Base-by-base conservation (phyloP, 495 filamentous ascomycete species). In the Gamarada debralockiae region DNA sequence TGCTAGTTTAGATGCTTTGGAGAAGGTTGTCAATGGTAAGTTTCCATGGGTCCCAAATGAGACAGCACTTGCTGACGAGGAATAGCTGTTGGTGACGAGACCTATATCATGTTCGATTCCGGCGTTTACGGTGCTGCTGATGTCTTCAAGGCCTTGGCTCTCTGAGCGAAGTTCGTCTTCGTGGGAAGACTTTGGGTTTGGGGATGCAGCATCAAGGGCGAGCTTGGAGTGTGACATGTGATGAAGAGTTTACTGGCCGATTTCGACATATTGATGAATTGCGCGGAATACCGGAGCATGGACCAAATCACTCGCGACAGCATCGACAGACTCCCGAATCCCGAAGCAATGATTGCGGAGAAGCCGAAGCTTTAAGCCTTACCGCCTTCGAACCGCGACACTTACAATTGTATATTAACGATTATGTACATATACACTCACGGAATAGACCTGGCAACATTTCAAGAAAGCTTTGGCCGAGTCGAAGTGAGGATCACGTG, bases 111-210 rank as follows among this genome's bases (percentile, higher is more conserved):
- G 52, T 64, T 89, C 20, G 86, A 91, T 51, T 85, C 83, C 0
- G 85, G 85, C 0, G 74, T 89, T 6, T 71, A 68, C 22, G 66
- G 80, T 4, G 85, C 85, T 1, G 78, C 72, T 8, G 85, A 88
- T 63, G 81, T 88, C n/a, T 81, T 89, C 56, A 89, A 87, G 64
- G 81, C 81, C 0, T 38, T 89, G 46, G 84, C 80, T 45, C 65
- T 89, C 9, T 84, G 85, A 3, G 84, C 83, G 2, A 80, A 70
- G 47, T 81, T 73, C 0, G 83, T 86, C 10, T 83, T 78, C n/a
- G 66, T 89, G 15, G 85, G 85, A 14, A 65, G 83, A 6, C 65
- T 83, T 4, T 84, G 77, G 76, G 70, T 87, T 31, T 87, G 78
- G 73, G 83, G 75, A 0, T 56, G 87, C 23, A 70, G 73, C 38